Evolutionary conservation across 495 filamentous ascomycete species (phyloP), one percentile per base, ranked within the genome.

Genomic region (Pyrenula aspistea): DNA sequence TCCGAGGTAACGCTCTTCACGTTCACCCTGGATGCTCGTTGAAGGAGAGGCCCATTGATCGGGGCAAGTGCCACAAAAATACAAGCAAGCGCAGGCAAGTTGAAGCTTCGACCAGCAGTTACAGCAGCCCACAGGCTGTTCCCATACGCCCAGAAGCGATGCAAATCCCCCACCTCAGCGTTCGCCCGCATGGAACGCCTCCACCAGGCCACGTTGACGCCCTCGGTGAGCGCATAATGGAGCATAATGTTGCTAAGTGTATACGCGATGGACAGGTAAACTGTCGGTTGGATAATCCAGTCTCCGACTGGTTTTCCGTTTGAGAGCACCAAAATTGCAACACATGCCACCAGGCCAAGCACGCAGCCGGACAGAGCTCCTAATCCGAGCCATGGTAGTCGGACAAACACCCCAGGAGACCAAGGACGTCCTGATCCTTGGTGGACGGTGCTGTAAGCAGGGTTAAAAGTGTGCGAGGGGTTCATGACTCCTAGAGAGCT

Each of bases 31-130:
- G 59, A 59, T 25, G 59, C 59, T 3, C 57, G 25, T 47, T 61
- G 59, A 22, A 61, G 25, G 15, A 61, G 57, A 12, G 59, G 59
- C 10, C 59, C 59, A 49, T 60, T 53, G 47, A 60, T 58, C 8
- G 51, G 24, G 4, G 25, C 58, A 21, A 60, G 21, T 12, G 58
- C 49, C 12, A 53, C 50, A 3, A 60, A 53, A 4, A 60, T n/a
- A n/a, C 22, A 53, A 12, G 56, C 58, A 10, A 58, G 22, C 4
- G 56, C 58, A 22, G 57, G 52, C 12, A 59, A 15, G 24, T 60
- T 60, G 50, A 60, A 49, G 22, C 57, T 49, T 20, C 25, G 55
- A 8, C 58, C 58, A 3, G 47, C 36, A 12, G 15, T 53, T 22
- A 54, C 12, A 10, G 58, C 20, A 15, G 25, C 49, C 31, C 49